Evolutionary conservation across 768 basidiomycete species (phyloP).

Genomic region (Austroboletus festivus): DNA sequence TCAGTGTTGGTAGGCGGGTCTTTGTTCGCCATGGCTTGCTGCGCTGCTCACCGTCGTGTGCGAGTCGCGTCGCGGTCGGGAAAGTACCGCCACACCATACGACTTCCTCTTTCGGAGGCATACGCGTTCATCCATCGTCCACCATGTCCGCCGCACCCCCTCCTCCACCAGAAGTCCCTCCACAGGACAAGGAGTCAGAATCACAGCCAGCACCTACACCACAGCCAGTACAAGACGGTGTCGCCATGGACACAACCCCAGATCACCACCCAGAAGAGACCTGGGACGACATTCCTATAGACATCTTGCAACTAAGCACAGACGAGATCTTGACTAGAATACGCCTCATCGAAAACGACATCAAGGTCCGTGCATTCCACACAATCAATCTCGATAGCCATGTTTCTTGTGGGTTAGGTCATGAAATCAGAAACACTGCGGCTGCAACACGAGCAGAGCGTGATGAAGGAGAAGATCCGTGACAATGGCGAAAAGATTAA

Average conservation of each 20-base stretch:
- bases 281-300: conserved; percentile 90
- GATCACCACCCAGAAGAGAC: conserved; percentile 73
- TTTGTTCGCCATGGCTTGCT: conserved; percentile 40
- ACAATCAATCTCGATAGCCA: not conserved
- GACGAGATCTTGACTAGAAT: conserved; percentile 89
- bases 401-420: conserved; percentile 50
- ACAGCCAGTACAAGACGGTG: conserved; percentile 34
- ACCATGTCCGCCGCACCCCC: conserved; percentile 59
- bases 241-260: conserved; percentile 71
- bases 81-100: conserved; percentile 1
- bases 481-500: conserved; percentile 99
- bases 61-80: not conserved
- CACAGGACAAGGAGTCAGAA: conserved; percentile 51
- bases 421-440: conserved; percentile 94
- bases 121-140: conserved; percentile 25
- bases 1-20: conserved; percentile 49
- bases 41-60: not conserved
- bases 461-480: conserved; percentile 98
- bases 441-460: conserved; percentile 88
- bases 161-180: conserved; percentile 42
- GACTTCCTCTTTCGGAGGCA: conserved; percentile 24
- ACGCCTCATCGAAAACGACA: conserved; percentile 94
- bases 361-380: conserved; percentile 59
- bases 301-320: conserved; percentile 70
- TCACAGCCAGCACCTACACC: conserved; percentile 28